phyloP scores from a whole-genome alignment of 306 rosid genomes.

The Rosa multiflora region DNA sequence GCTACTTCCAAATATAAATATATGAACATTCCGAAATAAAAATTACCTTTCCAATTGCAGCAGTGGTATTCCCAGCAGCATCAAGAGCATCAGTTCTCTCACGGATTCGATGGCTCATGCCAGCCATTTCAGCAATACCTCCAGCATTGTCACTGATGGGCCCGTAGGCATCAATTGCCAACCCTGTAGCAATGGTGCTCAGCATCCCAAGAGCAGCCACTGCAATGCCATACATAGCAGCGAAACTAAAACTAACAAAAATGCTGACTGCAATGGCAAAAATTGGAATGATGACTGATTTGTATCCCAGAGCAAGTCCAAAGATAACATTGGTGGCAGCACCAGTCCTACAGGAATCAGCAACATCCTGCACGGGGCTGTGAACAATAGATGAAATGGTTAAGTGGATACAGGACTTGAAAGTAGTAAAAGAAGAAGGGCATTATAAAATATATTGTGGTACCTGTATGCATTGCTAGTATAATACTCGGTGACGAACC shows the following conservation, averaged over 20 bases:
- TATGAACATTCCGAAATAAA: slow-evolving; percentile 2
- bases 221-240: slow-evolving; percentile 81
- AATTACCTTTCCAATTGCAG: slow-evolving; percentile 83
- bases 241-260: slow-evolving; percentile 76
- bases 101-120: slow-evolving; percentile 84
- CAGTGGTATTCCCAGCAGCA: slow-evolving; percentile 88
- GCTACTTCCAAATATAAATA: background rate
- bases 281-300: slow-evolving; percentile 70
- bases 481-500: slow-evolving; percentile 73
- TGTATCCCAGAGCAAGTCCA: slow-evolving; percentile 82
- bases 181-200: slow-evolving; percentile 76
- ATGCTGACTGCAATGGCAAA: slow-evolving; percentile 73
- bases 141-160: slow-evolving; percentile 89
- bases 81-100: slow-evolving; percentile 90
- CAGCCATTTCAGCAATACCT: slow-evolving; percentile 88
- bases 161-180: slow-evolving; percentile 84
- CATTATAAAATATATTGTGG: background rate
- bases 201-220: slow-evolving; percentile 79
- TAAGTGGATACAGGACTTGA: slow-evolving; percentile 6
- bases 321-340: slow-evolving; percentile 86
- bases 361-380: slow-evolving; percentile 92
- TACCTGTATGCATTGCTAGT: slow-evolving; percentile 88
- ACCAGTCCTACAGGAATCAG: slow-evolving; percentile 87
- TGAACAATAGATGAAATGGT: slow-evolving; percentile 14
- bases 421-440: background rate